Base-by-base conservation (phyloP, 805 yeast species). In the Starmerella roubikii region DNA sequence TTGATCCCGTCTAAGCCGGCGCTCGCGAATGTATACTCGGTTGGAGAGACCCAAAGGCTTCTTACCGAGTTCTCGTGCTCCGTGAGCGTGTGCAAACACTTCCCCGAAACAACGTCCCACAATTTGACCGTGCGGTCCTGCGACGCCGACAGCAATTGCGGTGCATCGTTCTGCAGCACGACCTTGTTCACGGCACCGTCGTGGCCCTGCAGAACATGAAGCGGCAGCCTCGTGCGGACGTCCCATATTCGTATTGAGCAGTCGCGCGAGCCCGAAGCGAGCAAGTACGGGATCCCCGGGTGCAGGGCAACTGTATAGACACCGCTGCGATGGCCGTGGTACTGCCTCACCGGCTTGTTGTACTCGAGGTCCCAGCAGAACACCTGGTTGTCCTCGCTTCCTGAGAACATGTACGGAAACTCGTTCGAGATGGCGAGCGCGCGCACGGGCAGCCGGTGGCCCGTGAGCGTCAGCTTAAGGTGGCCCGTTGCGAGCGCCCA, bases 301-400 rank as follows among this genome's bases (percentile, higher is more conserved):
- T 88, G 97, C 13, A 85, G 55, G 41, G 76, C 88, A 31, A 86
- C 66, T 0, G 93, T 67, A 53, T 83, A 84, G 2, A 91, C 82
- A 3, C 94, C 93, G 23, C 93, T 82, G 20, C 83, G 65, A 61
- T 91, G 98, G 3, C 98, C 99, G 60, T 86, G 93, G 58, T 83
- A 91, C 51, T 85, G 84, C 40, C 96, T 65, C 3, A 85, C 71
- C 2, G 82, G 74, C 49, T 73, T 73, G 51, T 86, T 83, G 52
- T 75, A 72, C 57, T 88, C 97, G 49, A 91, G 66, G 62, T 91
- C 99, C 96, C 97, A 91, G 58, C 97, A 86, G 54, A 83, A 74
- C 9, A 85, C 83, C 20, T 85, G 68, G 56, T 86, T 86, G 57
- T 91, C 99, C 54, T 91, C 97, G 32, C 94, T 80, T 19, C 91